Evolutionary conservation across 306 rosid species (phyloP).

Genomic region (Lithocarpus polystachyus): DNA sequence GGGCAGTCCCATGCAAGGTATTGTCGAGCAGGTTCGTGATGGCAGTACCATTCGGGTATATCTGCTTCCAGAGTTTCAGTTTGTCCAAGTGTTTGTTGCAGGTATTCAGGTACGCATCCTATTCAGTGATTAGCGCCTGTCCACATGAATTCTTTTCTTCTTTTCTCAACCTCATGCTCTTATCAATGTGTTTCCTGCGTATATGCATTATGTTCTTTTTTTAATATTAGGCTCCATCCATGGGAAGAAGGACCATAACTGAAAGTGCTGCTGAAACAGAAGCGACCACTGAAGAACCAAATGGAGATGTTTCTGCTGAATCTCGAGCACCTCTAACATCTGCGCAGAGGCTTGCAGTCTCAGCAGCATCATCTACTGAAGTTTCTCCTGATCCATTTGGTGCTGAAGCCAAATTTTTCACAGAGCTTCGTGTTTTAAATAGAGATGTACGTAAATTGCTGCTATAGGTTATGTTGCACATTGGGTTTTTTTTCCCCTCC

Average conservation of each 20-base stretch:
- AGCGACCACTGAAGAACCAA: constrained; percentile 45
- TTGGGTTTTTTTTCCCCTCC: neutral
- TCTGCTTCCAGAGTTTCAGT: constrained; percentile 90
- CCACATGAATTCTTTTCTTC: constrained; percentile 1
- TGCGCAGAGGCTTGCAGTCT: constrained; percentile 89
- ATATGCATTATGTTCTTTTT: neutral
- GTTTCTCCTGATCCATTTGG: constrained; percentile 78
- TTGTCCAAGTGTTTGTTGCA: constrained; percentile 88
- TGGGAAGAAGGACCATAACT: constrained; percentile 81
- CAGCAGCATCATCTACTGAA: constrained; percentile 53
- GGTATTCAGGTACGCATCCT: constrained; percentile 71
- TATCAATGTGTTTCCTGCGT: neutral
- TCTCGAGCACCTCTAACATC: constrained; percentile 79
- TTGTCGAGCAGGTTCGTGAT: constrained; percentile 96
- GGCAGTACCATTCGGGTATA: constrained; percentile 84
- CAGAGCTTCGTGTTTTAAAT: constrained; percentile 88
- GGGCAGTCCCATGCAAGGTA: constrained; percentile 77
- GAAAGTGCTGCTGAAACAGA: constrained; percentile 63
- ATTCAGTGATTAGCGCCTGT: neutral
- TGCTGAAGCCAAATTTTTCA: constrained; percentile 81
- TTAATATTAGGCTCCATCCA: constrained; percentile 68
- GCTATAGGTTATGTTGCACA: constrained; percentile 3
- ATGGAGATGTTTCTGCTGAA: constrained; percentile 67
- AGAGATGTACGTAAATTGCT: constrained; percentile 60
- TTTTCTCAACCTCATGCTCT: neutral